A percentile compares a stretch with the other conserved stretches of the same genome.
Evolutionary conservation across 169 alveolate genomes (phyloP).

Genomic region (Plasmodium coatneyi): DNA sequence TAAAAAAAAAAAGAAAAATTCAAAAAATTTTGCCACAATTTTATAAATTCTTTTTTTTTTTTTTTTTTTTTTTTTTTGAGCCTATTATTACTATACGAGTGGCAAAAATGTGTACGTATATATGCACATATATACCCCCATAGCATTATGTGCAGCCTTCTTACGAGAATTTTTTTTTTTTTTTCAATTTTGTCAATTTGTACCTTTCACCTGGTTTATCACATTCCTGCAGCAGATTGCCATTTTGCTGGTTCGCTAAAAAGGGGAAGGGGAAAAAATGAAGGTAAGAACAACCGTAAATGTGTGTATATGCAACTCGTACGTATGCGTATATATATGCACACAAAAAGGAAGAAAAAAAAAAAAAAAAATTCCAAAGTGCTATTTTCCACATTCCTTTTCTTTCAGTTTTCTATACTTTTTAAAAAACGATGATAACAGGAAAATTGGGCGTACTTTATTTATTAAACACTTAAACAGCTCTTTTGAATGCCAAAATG

Average conservation of each 20-base stretch:
- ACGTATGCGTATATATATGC: neutral
- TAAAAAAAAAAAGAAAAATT: conserved; percentile 3
- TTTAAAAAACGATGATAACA: conserved; percentile 4
- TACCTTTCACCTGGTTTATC: conserved; percentile 51
- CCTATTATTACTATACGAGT: neutral
- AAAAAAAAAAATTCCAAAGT: neutral
- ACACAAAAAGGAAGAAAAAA: neutral
- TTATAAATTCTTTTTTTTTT: neutral
- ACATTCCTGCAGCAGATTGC: conserved; percentile 68
- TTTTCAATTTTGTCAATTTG: neutral
- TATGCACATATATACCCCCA: neutral
- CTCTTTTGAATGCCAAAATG: neutral
- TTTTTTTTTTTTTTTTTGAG: neutral
- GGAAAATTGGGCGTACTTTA: neutral
- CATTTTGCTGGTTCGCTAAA: conserved; percentile 25
- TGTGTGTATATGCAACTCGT: conserved; percentile 10
- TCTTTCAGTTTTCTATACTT: neutral
- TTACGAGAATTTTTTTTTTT: neutral
- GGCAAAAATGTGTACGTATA: neutral
- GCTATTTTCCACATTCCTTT: neutral
- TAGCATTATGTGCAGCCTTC: neutral
- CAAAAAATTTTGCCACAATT: neutral
- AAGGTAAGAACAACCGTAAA: neutral
- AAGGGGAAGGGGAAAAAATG: neutral
- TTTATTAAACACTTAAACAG: neutral